phyloP scores from a whole-genome alignment of 768 basidiomycete genomes.

The Crucibulum laeve region DNA sequence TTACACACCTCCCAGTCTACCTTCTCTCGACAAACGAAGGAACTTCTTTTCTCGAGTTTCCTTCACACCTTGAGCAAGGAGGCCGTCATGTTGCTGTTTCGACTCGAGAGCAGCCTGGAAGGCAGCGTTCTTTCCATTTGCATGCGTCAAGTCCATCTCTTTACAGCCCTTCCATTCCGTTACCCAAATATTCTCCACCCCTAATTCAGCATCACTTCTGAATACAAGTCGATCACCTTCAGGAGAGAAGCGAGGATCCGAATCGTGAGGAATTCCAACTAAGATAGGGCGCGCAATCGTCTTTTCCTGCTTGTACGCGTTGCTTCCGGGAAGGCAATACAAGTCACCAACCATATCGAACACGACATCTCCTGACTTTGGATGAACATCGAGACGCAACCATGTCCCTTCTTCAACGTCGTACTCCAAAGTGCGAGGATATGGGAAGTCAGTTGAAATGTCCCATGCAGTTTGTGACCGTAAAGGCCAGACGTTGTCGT shows the following conservation, averaged over 20 bases:
- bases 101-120: slow-evolving; percentile 29
- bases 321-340: slow-evolving; percentile 57
- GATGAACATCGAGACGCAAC: slow-evolving; percentile 71
- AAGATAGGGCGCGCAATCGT: slow-evolving; percentile 53
- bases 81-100: slow-evolving; percentile 37
- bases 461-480: slow-evolving; percentile 63
- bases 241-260: slow-evolving; percentile 72
- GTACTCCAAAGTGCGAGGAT: slow-evolving; percentile 61
- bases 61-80: slow-evolving; percentile 43
- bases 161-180: slow-evolving; percentile 64
- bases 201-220: slow-evolving; percentile 68
- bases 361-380: slow-evolving; percentile 63
- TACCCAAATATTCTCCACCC: slow-evolving; percentile 75
- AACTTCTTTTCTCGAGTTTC: slow-evolving; percentile 45
- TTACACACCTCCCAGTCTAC: slow-evolving; percentile 42
- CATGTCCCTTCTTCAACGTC: slow-evolving; percentile 74
- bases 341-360: slow-evolving; percentile 76
- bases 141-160: slow-evolving; percentile 48
- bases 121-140: slow-evolving; percentile 16
- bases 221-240: slow-evolving; percentile 61
- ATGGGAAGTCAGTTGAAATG: slow-evolving; percentile 72
- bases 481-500: slow-evolving; percentile 58
- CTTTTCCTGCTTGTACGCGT: slow-evolving; percentile 18
- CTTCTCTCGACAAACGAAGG: slow-evolving; percentile 53
- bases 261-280: slow-evolving; percentile 62